phyloP scores from a whole-genome alignment of 495 filamentous ascomycete species.

The Penicillium salamii region DNA sequence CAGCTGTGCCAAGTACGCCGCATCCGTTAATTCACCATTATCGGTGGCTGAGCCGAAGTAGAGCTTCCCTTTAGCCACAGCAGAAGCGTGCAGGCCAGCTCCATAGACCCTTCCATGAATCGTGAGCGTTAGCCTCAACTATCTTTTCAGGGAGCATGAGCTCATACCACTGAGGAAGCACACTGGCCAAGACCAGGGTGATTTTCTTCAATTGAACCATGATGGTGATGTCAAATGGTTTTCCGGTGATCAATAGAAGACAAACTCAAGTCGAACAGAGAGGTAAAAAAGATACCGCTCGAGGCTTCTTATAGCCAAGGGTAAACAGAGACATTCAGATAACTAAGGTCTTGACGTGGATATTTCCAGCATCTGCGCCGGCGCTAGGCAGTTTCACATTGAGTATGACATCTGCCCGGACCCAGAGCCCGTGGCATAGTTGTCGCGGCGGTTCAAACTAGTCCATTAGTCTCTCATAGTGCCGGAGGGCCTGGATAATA shows the following conservation, averaged over 20 bases:
- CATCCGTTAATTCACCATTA: slow-evolving; percentile 51
- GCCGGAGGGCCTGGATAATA: background rate
- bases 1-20: slow-evolving; percentile 42
- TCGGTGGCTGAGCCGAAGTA: slow-evolving; percentile 63
- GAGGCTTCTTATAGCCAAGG: background rate
- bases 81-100: slow-evolving; percentile 47
- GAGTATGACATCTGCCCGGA: slow-evolving; percentile 10
- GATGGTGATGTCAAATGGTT: background rate
- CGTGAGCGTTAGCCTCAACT: background rate
- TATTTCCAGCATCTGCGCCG: slow-evolving; percentile 4
- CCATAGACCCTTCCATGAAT: slow-evolving; percentile 15
- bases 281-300: too few species aligned
- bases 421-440: slow-evolving; percentile 21
- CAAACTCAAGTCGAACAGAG: too few species aligned
- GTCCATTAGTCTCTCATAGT: background rate
- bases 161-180: slow-evolving; percentile 27
- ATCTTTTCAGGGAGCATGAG: background rate
- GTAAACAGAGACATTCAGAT: background rate
- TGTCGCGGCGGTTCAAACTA: slow-evolving; percentile 19
- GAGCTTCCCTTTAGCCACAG: slow-evolving; percentile 45
- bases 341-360: background rate
- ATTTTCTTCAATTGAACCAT: slow-evolving; percentile 25
- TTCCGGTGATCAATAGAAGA: too few species aligned
- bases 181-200: slow-evolving; percentile 21
- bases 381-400: slow-evolving; percentile 7